A percentile compares a stretch with the other conserved stretches of the same genome.
Conservation (phyloP, 148 eudicot genomes). For the Rhododendron henanense region DNA sequence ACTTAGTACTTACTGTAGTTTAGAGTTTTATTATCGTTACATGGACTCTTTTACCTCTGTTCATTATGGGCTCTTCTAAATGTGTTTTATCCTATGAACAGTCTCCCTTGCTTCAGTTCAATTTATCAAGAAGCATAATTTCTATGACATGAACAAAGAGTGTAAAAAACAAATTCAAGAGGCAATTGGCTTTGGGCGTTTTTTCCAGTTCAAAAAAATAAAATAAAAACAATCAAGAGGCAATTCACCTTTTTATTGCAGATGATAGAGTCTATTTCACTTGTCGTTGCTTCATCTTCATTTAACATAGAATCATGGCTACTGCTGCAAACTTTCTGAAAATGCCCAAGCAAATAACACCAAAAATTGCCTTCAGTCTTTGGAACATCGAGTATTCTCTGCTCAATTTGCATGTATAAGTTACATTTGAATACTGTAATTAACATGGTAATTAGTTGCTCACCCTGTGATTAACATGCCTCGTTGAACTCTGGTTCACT, state of each 20-base stretch:
- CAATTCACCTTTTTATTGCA: background rate
- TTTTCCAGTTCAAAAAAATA: background rate
- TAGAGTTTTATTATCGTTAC: no score
- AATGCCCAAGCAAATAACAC: background rate
- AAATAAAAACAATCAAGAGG: background rate
- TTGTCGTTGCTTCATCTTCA: background rate
- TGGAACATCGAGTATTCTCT: background rate
- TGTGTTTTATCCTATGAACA: no score
- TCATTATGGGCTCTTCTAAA: no score
- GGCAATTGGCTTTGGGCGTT: background rate
- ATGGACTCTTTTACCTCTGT: no score
- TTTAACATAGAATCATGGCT: background rate
- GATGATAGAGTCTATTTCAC: background rate
- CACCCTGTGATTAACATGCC: conserved; percentile 30
- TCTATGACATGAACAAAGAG: background rate
- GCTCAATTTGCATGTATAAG: background rate
- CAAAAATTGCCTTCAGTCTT: background rate
- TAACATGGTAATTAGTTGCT: background rate
- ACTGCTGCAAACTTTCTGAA: background rate
- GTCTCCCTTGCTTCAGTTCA: background rate
- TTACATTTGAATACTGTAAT: background rate
- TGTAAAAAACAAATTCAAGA: background rate
- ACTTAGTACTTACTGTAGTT: no score
- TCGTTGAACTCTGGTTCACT: conserved; percentile 4
- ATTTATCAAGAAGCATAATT: background rate